These are phyloP conservation scores for Lactarius deliciosus DNA, from an alignment of 768 basidiomycete genomes.

Conservation along the genomic window DNA sequence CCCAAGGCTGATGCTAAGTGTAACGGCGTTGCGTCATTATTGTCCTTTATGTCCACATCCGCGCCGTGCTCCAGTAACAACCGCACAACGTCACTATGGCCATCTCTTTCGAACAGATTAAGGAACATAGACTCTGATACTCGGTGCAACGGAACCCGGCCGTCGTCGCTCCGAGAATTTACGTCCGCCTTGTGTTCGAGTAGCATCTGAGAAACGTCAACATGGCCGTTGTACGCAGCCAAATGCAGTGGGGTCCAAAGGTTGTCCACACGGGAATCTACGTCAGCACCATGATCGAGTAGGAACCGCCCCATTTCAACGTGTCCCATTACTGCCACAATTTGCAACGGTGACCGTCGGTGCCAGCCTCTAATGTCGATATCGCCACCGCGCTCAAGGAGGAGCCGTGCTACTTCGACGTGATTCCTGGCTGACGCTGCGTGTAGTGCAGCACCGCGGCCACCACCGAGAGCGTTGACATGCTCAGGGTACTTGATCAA, in stretches of 20 bases:
- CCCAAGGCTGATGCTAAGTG: too few relatives aligned
- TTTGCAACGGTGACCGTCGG: background rate
- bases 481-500: background rate
- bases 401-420: background rate
- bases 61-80: too few relatives aligned
- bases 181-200: background rate
- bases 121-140: background rate
- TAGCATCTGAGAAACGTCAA: background rate
- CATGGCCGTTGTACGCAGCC: background rate
- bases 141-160: background rate
- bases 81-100: too few relatives aligned
- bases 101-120: too few relatives aligned
- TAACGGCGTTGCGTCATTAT: too few relatives aligned
- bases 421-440: background rate
- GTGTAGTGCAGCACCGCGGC: background rate
- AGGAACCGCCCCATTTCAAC: background rate
- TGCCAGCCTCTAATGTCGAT: background rate
- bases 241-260: background rate
- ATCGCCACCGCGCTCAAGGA: background rate
- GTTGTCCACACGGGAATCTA: background rate
- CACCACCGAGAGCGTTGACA: background rate
- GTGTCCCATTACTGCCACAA: background rate
- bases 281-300: background rate
- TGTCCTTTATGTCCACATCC: too few relatives aligned
- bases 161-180: background rate